A percentile compares a stretch with the other conserved stretches of the same genome.
These are phyloP conservation scores for Aspergillus niger DNA, from an alignment of 2,329 filamentous ascomycete genomes.

Conservation along the genomic window DNA sequence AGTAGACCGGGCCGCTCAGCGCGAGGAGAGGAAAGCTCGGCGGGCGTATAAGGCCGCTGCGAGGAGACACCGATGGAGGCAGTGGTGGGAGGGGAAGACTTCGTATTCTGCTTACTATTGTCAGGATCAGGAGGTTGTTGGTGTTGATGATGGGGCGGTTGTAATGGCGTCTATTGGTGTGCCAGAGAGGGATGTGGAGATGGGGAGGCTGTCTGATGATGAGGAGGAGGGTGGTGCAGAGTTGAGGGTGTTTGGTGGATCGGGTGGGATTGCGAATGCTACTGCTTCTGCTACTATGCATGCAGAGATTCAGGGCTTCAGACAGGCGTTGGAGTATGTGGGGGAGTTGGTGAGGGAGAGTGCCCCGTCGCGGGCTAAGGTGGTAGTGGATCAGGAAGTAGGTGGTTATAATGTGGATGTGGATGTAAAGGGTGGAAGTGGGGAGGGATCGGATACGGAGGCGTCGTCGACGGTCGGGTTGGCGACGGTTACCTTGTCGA, in stretches of 20 bases:
- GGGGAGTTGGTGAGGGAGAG: conserved; percentile 45
- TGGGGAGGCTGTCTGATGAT: neutral
- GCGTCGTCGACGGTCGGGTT: conserved; percentile 27
- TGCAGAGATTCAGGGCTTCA: conserved; percentile 54
- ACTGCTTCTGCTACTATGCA: conserved; percentile 50
- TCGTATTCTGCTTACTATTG: neutral
- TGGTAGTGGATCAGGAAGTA: conserved; percentile 13
- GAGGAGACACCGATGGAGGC: conserved; percentile 52
- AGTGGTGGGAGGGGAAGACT: conserved; percentile 51
- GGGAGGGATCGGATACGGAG: conserved; percentile 15
- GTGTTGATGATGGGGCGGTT: too few relatives aligned
- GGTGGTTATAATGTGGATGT: conserved; percentile 14
- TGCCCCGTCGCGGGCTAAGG: conserved; percentile 1
- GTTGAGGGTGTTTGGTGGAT: neutral
- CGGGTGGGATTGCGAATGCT: conserved; percentile 4
- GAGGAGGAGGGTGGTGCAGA: neutral
- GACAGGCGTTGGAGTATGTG: conserved; percentile 56
- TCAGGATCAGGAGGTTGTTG: too few relatives aligned
- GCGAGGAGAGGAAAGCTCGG: conserved; percentile 56
- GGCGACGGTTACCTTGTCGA: conserved; percentile 28
- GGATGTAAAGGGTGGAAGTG: neutral
- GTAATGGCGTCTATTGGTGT: neutral
- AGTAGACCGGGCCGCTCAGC: conserved; percentile 55
- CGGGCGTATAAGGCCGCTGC: conserved; percentile 57
- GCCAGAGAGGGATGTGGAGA: neutral